These are phyloP conservation scores for Nemania serpens DNA, from an alignment of 2,329 filamentous ascomycete species.

Conservation along the genomic window DNA sequence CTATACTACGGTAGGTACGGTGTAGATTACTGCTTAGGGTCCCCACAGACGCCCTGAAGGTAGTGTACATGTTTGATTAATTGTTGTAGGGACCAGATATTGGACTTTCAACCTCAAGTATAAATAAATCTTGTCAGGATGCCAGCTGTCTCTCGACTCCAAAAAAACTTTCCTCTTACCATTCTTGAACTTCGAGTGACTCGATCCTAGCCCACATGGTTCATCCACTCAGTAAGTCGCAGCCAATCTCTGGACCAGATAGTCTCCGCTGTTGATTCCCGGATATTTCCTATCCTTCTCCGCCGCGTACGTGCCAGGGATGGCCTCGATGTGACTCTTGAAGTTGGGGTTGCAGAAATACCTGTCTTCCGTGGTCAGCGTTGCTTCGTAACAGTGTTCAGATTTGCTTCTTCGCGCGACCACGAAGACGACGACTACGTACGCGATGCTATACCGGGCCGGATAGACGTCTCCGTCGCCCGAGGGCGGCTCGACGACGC, in stretches of 20 bases:
- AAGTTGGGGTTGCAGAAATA: constrained; percentile 92
- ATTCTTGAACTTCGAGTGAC: too few species aligned
- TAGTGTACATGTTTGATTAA: too few species aligned
- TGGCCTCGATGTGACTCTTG: constrained; percentile 74
- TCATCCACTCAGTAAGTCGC: constrained; percentile 66
- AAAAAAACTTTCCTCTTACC: too few species aligned
- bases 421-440: constrained; percentile 38
- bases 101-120: too few species aligned
- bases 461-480: constrained; percentile 65
- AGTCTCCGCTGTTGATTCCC: constrained; percentile 78
- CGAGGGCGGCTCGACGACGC: constrained; percentile 82
- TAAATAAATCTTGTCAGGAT: too few species aligned
- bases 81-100: too few species aligned
- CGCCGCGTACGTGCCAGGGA: constrained; percentile 73
- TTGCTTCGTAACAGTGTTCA: not conserved
- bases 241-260: constrained; percentile 75
- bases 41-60: too few species aligned
- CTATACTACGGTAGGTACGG: too few species aligned
- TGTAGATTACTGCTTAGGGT: too few species aligned
- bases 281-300: constrained; percentile 77
- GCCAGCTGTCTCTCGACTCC: too few species aligned
- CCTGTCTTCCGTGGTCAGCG: constrained; percentile 39
- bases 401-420: too few species aligned
- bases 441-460: constrained; percentile 84
- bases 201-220: too few species aligned